Evolutionary conservation across 192 early-diverging fungal species (phyloP).

Genomic region (Spinellus fusiger): DNA sequence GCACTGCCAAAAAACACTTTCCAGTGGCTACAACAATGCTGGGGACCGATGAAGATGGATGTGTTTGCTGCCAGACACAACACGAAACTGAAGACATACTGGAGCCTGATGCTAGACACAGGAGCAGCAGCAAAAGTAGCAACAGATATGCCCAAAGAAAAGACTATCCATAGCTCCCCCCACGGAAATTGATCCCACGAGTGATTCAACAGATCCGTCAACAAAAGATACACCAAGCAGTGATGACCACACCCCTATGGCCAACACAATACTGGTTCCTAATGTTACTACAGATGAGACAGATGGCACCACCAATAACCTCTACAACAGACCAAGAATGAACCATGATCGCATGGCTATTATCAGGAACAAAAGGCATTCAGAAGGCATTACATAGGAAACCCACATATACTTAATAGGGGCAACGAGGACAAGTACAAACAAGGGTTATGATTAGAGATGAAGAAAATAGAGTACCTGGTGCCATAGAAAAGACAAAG

Average conservation of each 20-base stretch:
- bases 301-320: too few species aligned
- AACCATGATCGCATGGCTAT: background rate
- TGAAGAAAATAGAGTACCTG: background rate
- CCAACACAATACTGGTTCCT: background rate
- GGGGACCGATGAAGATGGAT: background rate
- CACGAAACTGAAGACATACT: background rate
- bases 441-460: background rate
- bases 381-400: background rate
- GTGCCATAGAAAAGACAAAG: background rate
- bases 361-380: background rate
- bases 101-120: background rate
- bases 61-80: background rate
- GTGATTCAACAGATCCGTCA: background rate
- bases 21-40: background rate
- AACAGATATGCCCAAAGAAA: background rate
- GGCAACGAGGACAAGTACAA: background rate
- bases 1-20: background rate
- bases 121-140: background rate
- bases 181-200: background rate
- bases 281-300: background rate
- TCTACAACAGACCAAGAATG: too few species aligned
- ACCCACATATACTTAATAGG: background rate
- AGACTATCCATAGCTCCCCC: background rate
- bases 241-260: background rate
- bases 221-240: background rate